Evolutionary conservation across 2,329 filamentous ascomycete species (phyloP).

Genomic region (Diaporthe sp.): DNA sequence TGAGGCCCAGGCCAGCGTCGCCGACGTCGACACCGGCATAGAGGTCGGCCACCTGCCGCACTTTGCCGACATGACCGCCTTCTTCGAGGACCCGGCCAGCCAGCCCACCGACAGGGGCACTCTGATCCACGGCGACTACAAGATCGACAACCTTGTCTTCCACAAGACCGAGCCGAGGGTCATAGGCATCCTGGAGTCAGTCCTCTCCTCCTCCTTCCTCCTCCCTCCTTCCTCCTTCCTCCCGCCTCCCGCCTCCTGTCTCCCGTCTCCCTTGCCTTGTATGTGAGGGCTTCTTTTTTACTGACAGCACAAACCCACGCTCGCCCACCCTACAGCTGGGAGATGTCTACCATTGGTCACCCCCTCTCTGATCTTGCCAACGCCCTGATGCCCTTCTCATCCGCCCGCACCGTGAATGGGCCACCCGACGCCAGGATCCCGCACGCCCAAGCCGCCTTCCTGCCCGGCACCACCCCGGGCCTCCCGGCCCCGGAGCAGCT

Average conservation of each 20-base stretch:
- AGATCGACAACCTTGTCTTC: constrained; percentile 92
- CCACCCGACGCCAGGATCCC: constrained; percentile 30
- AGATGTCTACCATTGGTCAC: constrained; percentile 98
- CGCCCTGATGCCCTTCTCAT: constrained; percentile 67
- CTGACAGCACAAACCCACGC: neutral
- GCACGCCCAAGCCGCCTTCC: constrained; percentile 60
- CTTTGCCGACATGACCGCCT: constrained; percentile 81
- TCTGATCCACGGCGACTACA: constrained; percentile 95
- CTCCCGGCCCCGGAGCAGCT: constrained; percentile 48
- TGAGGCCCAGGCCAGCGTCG: constrained; percentile 77
- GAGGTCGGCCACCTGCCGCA: constrained; percentile 86
- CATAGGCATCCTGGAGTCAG: constrained; percentile 89
- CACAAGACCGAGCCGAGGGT: constrained; percentile 89
- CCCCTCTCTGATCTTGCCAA: constrained; percentile 92
- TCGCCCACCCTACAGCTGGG: constrained; percentile 72
- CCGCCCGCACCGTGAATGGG: constrained; percentile 41
- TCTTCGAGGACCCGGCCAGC: constrained; percentile 75
- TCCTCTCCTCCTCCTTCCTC: neutral
- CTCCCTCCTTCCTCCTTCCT: no score
- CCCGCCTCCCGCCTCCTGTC: no score
- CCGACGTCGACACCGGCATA: constrained; percentile 80
- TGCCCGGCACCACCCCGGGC: constrained; percentile 72
- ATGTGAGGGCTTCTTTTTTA: neutral
- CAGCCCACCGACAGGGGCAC: constrained; percentile 83
- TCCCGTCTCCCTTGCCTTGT: neutral